phyloP scores from a whole-genome alignment of 129 eudicot genomes.

The Deinandra increscens region DNA sequence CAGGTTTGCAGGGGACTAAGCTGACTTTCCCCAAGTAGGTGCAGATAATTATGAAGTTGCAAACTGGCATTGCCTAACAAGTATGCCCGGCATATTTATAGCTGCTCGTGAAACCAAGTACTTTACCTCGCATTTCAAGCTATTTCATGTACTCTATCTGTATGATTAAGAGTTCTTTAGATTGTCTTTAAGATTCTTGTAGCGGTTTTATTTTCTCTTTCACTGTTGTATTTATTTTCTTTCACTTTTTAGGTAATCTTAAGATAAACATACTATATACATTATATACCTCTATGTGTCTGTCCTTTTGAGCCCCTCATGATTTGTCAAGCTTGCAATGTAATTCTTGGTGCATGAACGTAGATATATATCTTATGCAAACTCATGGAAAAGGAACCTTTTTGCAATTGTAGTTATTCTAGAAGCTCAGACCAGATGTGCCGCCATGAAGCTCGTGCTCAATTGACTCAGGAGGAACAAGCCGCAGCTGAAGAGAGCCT shows the following conservation, averaged over 20 bases:
- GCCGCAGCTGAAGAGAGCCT: slow-evolving; percentile 95
- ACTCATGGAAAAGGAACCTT: slow-evolving; percentile 47
- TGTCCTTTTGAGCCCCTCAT: slow-evolving; percentile 32
- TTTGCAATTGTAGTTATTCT: slow-evolving; percentile 74
- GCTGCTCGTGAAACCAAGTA: slow-evolving; percentile 87
- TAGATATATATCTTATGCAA: slow-evolving; percentile 31
- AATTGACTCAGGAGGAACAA: slow-evolving; percentile 80
- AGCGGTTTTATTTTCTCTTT: slow-evolving; percentile 15
- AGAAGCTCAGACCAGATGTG: slow-evolving; percentile 80
- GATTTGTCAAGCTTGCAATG: slow-evolving; percentile 24
- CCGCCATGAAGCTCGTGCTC: slow-evolving; percentile 65
- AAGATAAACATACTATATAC: slow-evolving; percentile 19
- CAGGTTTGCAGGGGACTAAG: slow-evolving; percentile 44
- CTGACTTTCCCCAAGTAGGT: slow-evolving; percentile 19
- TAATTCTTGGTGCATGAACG: slow-evolving; percentile 25
- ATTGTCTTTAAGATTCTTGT: slow-evolving; percentile 27
- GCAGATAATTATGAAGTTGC: slow-evolving; percentile 39
- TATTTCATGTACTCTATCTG: slow-evolving; percentile 10
- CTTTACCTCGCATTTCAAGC: slow-evolving; percentile 32
- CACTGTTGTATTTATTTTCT: slow-evolving; percentile 20
- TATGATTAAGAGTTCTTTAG: slow-evolving; percentile 18
- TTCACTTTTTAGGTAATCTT: slow-evolving; percentile 18
- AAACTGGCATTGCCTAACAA: slow-evolving; percentile 40
- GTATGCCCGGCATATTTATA: slow-evolving; percentile 96
- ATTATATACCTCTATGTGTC: slow-evolving; percentile 20